phyloP scores from a whole-genome alignment of 2,329 filamentous ascomycete species.

The Apiospora sp. region DNA sequence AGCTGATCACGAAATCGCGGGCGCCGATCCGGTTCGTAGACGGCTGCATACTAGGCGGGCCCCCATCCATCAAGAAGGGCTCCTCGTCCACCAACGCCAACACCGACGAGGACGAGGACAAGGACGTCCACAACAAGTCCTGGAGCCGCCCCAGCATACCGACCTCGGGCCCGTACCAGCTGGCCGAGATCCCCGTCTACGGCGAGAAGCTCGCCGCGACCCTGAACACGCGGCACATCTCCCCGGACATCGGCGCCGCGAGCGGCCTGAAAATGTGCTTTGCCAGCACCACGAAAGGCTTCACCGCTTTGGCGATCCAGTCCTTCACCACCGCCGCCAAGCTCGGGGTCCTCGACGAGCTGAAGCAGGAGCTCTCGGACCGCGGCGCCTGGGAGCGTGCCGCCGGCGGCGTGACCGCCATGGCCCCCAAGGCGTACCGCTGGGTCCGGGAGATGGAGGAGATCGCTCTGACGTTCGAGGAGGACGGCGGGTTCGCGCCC shows the following conservation, averaged over 20 bases:
- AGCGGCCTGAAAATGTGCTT: conserved; percentile 73
- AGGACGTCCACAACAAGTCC: conserved; percentile 24
- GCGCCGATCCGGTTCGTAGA: conserved; percentile 61
- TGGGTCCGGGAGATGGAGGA: conserved; percentile 83
- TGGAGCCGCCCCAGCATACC: conserved; percentile 55
- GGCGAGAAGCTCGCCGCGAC: conserved; percentile 50
- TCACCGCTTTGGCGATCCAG: conserved; percentile 74
- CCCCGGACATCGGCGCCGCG: conserved; percentile 59
- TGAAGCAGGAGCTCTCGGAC: conserved; percentile 64
- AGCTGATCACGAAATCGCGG: conserved; percentile 49
- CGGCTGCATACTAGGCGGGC: conserved; percentile 64
- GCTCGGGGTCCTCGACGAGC: conserved; percentile 67
- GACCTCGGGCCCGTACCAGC: conserved; percentile 55
- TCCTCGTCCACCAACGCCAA: conserved; percentile 30
- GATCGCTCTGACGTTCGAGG: conserved; percentile 71
- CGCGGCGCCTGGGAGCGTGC: conserved; percentile 50
- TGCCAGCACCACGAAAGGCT: conserved; percentile 67
- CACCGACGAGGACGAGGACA: conserved; percentile 26
- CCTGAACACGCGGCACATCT: conserved; percentile 60
- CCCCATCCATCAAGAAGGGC: conserved; percentile 49
- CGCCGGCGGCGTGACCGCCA: conserved; percentile 60
- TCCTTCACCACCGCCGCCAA: conserved; percentile 73
- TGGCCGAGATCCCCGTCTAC: conserved; percentile 49
- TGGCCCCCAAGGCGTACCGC: conserved; percentile 79
- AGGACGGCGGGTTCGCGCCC: conserved; percentile 68